Base-by-base conservation (phyloP, 2,329 filamentous ascomycete species). In the Calonectria honghensis region DNA sequence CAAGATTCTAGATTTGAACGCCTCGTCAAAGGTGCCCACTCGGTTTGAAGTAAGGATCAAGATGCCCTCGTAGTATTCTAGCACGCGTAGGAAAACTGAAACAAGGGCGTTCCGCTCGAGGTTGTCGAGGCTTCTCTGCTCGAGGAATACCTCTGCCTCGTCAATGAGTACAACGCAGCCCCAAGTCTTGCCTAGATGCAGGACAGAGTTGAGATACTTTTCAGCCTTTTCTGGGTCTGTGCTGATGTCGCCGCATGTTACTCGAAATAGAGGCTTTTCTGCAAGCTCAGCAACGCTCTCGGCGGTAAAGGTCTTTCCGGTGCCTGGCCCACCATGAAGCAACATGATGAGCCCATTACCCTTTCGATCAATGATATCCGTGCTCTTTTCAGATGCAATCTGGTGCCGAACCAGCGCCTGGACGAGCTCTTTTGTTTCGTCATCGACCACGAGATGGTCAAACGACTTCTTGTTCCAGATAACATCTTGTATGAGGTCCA, bases 1-100 rank as follows among this genome's bases (percentile, higher is more conserved):
- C 48, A 85, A 81, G 63, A 85, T 85, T 7, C 84, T 81, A 2
- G 83, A 85, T 67, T 83, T 83, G 77, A 85, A 84, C 13, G 83
- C 83, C 65, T 83, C 83, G 70, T 86, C 84, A 16, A 86, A 83
- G 1, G 79, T 81, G 3, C 77, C 81, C 1, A 85, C 82, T 3
- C 84, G 81, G 64, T 85, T 86, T 16, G 81, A 82, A 0, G 84
- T 85, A 3, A 85, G 77, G 45, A 86, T 82, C 0, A 86, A 70
- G 27, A 86, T 85, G 9, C 85, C 83, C 6, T 79, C 77, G 69
- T 84, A 85, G 68, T 84, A 85, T 57, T 85, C 84, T 3, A 86
- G 76, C 0, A 82, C 79, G 9, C 85, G 81, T 6, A 86, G 75
- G 54, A 86, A 85, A 0, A 85, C 84, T 35, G 51, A 76, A 1